Conservation (phyloP, 306 rosid species). For the Cicer chorassanicum region DNA sequence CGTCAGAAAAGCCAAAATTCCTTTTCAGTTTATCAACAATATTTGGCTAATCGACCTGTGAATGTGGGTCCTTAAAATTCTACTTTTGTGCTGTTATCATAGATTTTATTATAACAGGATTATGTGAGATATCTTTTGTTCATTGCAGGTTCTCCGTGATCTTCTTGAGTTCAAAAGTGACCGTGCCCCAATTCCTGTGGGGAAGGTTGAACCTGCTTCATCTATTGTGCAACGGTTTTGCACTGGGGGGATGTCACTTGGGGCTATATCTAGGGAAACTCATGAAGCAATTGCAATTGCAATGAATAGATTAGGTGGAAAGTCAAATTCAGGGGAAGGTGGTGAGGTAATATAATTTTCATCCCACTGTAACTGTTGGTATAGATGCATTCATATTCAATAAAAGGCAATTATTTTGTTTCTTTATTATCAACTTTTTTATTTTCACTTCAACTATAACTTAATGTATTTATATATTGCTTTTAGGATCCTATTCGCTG, state of each 20-base stretch:
- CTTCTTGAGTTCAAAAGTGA: constrained; percentile 94
- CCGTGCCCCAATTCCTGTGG: constrained; percentile 87
- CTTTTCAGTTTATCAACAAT: constrained; percentile 95
- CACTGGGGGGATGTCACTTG: constrained; percentile 99
- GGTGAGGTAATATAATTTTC: constrained; percentile 76
- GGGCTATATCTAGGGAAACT: constrained; percentile 99
- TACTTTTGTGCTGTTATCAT: constrained; percentile 19
- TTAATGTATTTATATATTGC: constrained; percentile 28
- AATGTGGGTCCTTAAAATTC: constrained; percentile 66
- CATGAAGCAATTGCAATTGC: constrained; percentile 99
- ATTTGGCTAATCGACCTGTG: constrained; percentile 96
- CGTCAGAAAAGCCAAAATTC: constrained; percentile 96
- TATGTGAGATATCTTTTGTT: constrained; percentile 34
- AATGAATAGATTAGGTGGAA: constrained; percentile 98
- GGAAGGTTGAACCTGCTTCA: constrained; percentile 93
- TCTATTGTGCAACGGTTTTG: constrained; percentile 95
- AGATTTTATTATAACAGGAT: constrained; percentile 20
- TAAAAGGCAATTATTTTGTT: neutral
- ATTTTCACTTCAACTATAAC: constrained; percentile 17
- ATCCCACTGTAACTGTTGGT: constrained; percentile 23
- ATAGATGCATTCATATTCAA: constrained; percentile 14
- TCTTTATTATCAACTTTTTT: neutral
- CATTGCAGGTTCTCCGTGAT: constrained; percentile 89
- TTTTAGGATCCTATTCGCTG: constrained; percentile 97
- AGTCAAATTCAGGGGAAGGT: constrained; percentile 99